Conservation (phyloP, 257 asterid genomes). For the Nicotiana knightiana region DNA sequence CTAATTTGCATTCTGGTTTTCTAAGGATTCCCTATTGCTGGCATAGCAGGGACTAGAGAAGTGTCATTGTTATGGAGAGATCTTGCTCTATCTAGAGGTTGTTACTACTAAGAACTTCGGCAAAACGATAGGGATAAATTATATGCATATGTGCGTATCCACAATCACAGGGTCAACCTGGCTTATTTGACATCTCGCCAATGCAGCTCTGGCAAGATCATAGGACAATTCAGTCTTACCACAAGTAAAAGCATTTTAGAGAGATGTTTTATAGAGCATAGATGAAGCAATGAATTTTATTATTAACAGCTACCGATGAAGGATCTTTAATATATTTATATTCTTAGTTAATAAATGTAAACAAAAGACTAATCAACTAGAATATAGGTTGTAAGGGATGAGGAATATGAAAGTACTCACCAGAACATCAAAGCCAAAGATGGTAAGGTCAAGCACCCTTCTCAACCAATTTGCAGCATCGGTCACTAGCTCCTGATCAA, state of each 20-base stretch:
- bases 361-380: background rate
- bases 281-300: background rate
- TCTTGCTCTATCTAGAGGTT: background rate
- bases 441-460: slow-evolving; percentile 64
- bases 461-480: slow-evolving; percentile 77
- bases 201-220: background rate
- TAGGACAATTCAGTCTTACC: background rate
- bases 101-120: background rate
- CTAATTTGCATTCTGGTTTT: too few relatives aligned
- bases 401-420: slow-evolving; percentile 38
- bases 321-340: background rate
- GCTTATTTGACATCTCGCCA: background rate
- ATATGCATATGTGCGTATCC: background rate
- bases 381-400: background rate
- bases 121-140: background rate
- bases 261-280: background rate
- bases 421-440: slow-evolving; percentile 91
- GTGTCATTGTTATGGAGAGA: background rate
- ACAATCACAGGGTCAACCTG: background rate
- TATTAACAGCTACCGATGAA: background rate
- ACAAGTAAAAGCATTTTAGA: background rate
- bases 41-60: too few relatives aligned
- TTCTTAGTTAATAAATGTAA: background rate
- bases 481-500: slow-evolving; percentile 76
- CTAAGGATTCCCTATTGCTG: too few relatives aligned